Base-by-base conservation (phyloP, 306 rosid genomes). In the Castanea crenata region DNA sequence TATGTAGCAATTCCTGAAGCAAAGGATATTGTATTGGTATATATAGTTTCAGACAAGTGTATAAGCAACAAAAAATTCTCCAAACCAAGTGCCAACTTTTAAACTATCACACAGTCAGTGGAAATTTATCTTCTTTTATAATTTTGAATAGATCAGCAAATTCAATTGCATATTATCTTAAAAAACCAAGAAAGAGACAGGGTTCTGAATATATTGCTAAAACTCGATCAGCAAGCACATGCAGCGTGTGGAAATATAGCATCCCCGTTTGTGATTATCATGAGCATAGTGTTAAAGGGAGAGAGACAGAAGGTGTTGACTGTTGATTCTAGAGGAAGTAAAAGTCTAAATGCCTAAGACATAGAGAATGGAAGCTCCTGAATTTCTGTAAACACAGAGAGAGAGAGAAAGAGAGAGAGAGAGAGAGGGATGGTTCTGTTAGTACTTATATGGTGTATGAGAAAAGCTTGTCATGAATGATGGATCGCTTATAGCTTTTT, bases 1-100 rank as follows among this genome's bases (percentile, higher is more conserved):
- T 94, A 94, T 4, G 97, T 86, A 87, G 96, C 94, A 82, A 92
- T 92, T 86, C 97, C 98, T 94, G 91, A 88, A 82, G 38, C 81
- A 80, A 80, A 56, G 25, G 71, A 76, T 25, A 31, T 54, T 58
- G 20, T 73, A 80, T 74, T 63, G 76, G 59, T 51, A 67, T 76
- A 67, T 75, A 58, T 63, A 21, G 23, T 11, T 59, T 14, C 34
- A 64, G 35, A 5, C 41, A 15, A 15, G 70, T 7, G 34, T 6
- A 6, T n/a, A 68, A 59, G 49, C 20, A 68, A 69, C 1, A 25
- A 41, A 75, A 27, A 73, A 69, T 52, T 41, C 68, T 68, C 34
- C 63, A 55, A 74, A 74, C 74, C 21, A 71, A 51, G 38, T 9
- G 57, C 35, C n/a, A 65, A 65, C 49, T 18, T 8, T 16, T 32